A percentile compares a stretch with the other conserved stretches of the same genome.
Evolutionary conservation across 305 asterid genomes (phyloP).

Genomic region (Ilex paraguariensis): DNA sequence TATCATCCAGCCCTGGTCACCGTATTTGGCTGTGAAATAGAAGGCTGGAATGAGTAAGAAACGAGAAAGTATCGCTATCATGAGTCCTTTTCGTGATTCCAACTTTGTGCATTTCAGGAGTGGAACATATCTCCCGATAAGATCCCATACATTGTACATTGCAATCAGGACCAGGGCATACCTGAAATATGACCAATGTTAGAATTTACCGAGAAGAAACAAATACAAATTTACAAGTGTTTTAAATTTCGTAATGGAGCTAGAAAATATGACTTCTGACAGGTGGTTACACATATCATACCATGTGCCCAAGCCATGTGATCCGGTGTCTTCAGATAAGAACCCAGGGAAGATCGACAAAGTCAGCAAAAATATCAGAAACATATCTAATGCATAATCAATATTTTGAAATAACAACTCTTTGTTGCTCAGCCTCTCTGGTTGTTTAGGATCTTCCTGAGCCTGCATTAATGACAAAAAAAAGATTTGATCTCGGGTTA

Average conservation of each 20-base stretch:
- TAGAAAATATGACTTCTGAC: not conserved
- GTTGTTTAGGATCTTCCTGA: slow-evolving; percentile 9
- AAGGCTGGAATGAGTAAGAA: slow-evolving; percentile 8
- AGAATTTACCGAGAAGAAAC: not conserved
- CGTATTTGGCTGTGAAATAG: slow-evolving; percentile 13
- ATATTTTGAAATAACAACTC: slow-evolving; percentile 25
- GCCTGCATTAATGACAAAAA: slow-evolving; percentile 11
- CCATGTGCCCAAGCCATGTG: slow-evolving; percentile 38
- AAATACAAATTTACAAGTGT: not conserved
- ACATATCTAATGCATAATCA: slow-evolving; percentile 33
- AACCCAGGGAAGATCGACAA: slow-evolving; percentile 49
- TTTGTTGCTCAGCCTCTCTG: slow-evolving; percentile 28
- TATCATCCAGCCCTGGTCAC: slow-evolving; percentile 15
- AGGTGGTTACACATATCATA: slow-evolving; percentile 3
- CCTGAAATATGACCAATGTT: not conserved
- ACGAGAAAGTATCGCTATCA: not conserved
- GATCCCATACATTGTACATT: slow-evolving; percentile 15
- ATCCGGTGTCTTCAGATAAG: slow-evolving; percentile 38
- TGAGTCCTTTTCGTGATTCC: slow-evolving; percentile 8
- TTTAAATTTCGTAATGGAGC: not conserved
- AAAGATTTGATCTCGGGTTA: not conserved
- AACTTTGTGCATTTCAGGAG: slow-evolving; percentile 1
- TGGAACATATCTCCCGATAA: slow-evolving; percentile 12
- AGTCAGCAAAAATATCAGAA: slow-evolving; percentile 29
- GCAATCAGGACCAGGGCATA: slow-evolving; percentile 12